phyloP scores from a whole-genome alignment of 2,329 filamentous ascomycete species.

The Pyrenophora tritici-repentis region DNA sequence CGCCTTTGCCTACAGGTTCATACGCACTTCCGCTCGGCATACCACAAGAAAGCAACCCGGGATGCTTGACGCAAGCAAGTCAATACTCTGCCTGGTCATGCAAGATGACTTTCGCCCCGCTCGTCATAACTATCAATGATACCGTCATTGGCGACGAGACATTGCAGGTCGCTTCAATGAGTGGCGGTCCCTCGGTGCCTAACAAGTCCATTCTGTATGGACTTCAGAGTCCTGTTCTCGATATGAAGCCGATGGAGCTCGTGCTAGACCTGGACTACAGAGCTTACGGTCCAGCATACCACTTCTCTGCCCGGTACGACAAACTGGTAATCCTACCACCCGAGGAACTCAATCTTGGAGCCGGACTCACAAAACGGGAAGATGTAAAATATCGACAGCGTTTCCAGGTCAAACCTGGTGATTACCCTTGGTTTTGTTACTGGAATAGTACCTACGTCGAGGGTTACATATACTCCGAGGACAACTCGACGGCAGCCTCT shows the following conservation, averaged over 20 bases:
- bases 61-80: slow-evolving; percentile 55
- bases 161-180: slow-evolving; percentile 28
- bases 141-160: slow-evolving; percentile 11
- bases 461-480: slow-evolving; percentile 67
- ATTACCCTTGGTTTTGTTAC: slow-evolving; percentile 70
- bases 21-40: slow-evolving; percentile 55
- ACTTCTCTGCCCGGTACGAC: slow-evolving; percentile 66
- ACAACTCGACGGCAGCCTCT: slow-evolving; percentile 52
- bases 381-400: slow-evolving; percentile 43
- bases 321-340: slow-evolving; percentile 64
- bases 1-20: slow-evolving; percentile 56
- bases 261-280: slow-evolving; percentile 63
- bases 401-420: slow-evolving; percentile 57
- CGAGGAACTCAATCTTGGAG: slow-evolving; percentile 42
- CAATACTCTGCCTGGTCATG: slow-evolving; percentile 59
- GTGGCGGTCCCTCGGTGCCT: slow-evolving; percentile 39
- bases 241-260: slow-evolving; percentile 56
- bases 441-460: slow-evolving; percentile 72
- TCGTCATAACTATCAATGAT: slow-evolving; percentile 37
- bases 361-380: slow-evolving; percentile 27
- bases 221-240: slow-evolving; percentile 61
- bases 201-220: slow-evolving; percentile 61
- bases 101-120: slow-evolving; percentile 44
- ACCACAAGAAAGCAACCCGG: slow-evolving; percentile 54
- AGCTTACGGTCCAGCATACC: slow-evolving; percentile 64